phyloP scores from a whole-genome alignment of 768 basidiomycete genomes.

The Leccinum subgranulosum region DNA sequence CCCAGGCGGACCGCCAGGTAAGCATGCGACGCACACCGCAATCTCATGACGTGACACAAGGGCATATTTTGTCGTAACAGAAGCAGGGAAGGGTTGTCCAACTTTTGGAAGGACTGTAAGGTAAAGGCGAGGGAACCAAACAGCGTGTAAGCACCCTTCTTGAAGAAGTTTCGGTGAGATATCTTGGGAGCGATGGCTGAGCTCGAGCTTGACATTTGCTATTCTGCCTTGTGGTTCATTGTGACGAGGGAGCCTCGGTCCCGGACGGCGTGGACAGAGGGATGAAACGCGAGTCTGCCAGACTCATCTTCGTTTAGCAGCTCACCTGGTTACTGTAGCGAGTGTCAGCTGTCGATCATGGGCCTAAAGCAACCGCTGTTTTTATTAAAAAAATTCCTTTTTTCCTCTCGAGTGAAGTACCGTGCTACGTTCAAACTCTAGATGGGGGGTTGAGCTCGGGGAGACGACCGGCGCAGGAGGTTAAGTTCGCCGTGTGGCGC shows the following conservation, averaged over 20 bases:
- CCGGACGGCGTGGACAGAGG: conserved; percentile 6
- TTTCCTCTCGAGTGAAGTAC: background rate
- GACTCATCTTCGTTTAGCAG: conserved; percentile 4
- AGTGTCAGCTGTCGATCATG: conserved; percentile 7
- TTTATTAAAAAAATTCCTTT: background rate
- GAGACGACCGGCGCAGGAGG: background rate
- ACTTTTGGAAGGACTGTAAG: conserved; percentile 55
- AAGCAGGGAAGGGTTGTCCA: conserved; percentile 69
- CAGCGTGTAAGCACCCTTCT: conserved; percentile 3
- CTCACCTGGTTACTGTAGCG: background rate
- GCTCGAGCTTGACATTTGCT: background rate
- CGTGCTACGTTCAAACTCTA: background rate
- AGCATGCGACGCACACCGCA: conserved; percentile 12
- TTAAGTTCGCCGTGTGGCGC: conserved; percentile 21
- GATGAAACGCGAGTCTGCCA: background rate
- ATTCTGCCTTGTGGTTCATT: background rate
- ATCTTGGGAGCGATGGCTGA: background rate
- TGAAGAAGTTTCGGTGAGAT: background rate
- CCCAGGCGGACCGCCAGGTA: conserved; percentile 55
- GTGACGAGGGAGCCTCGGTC: background rate
- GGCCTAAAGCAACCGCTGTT: background rate
- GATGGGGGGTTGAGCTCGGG: background rate
- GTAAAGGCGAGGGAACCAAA: background rate
- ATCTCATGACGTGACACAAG: background rate
- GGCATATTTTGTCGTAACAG: conserved; percentile 34